These are phyloP conservation scores for Stephania japonica DNA, from an alignment of 164 flowering plant species.

Conservation along the genomic window DNA sequence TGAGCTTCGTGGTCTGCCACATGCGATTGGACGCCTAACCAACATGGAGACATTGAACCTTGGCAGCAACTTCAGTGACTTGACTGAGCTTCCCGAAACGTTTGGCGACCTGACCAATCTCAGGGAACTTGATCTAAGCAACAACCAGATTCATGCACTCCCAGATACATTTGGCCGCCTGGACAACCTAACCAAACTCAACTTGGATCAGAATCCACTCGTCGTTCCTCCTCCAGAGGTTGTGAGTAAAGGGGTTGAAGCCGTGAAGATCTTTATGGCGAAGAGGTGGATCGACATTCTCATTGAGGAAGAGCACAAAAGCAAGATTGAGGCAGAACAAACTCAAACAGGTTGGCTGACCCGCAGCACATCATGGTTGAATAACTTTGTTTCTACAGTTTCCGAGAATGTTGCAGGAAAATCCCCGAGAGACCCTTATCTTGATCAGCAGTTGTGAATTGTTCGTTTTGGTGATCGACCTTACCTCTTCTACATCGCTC, in stretches of 20 bases:
- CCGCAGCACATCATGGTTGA: slow-evolving; percentile 81
- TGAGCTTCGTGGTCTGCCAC: slow-evolving; percentile 81
- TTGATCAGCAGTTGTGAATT: slow-evolving; percentile 65
- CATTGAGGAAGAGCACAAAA: slow-evolving; percentile 57
- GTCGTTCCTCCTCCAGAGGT: slow-evolving; percentile 64
- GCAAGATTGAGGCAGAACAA: slow-evolving; percentile 28
- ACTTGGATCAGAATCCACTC: slow-evolving; percentile 83
- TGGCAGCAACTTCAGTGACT: slow-evolving; percentile 77
- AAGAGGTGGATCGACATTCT: slow-evolving; percentile 74
- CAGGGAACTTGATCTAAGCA: slow-evolving; percentile 78
- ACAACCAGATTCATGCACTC: slow-evolving; percentile 81
- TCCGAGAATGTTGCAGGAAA: slow-evolving; percentile 31
- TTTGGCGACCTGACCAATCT: slow-evolving; percentile 78
- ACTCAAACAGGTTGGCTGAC: slow-evolving; percentile 55
- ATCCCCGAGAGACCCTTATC: slow-evolving; percentile 50
- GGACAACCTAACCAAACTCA: slow-evolving; percentile 63
- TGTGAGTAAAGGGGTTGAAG: slow-evolving; percentile 67
- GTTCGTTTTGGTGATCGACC: neutral
- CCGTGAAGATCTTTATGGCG: slow-evolving; percentile 72
- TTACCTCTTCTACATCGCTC: neutral
- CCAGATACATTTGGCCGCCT: slow-evolving; percentile 82
- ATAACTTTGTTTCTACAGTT: slow-evolving; percentile 34
- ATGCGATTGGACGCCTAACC: slow-evolving; percentile 57
- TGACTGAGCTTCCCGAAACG: slow-evolving; percentile 75
- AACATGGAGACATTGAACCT: slow-evolving; percentile 71